Conservation (phyloP, 2,329 filamentous ascomycete genomes). For the Ophiocordyceps camponoti-leonardi region DNA sequence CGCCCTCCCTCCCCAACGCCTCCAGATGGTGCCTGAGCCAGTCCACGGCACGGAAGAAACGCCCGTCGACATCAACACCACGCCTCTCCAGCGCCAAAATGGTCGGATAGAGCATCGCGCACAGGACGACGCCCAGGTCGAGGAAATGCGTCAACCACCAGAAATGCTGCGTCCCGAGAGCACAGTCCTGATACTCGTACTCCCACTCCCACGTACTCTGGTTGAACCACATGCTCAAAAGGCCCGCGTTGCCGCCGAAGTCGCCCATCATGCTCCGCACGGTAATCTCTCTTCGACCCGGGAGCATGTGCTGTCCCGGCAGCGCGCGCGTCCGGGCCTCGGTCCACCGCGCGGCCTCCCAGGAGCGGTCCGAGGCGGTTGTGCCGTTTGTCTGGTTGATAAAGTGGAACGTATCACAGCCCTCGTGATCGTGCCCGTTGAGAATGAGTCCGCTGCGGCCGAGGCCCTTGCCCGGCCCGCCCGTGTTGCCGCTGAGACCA, state of each 20-base stretch:
- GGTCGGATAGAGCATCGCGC: slow-evolving; percentile 9
- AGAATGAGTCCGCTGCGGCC: slow-evolving; percentile 65
- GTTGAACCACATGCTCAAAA: slow-evolving; percentile 86
- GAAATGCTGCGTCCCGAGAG: slow-evolving; percentile 69
- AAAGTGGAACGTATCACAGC: slow-evolving; percentile 80
- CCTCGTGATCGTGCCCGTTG: slow-evolving; percentile 89
- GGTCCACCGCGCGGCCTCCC: slow-evolving; percentile 31
- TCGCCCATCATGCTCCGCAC: slow-evolving; percentile 98
- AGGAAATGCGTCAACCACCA: slow-evolving; percentile 86
- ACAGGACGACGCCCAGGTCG: slow-evolving; percentile 32
- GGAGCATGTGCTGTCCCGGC: slow-evolving; percentile 23
- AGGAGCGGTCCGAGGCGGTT: slow-evolving; percentile 21
- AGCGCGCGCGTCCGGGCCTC: slow-evolving; percentile 24
- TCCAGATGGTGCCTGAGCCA: slow-evolving; percentile 4
- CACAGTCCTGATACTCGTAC: slow-evolving; percentile 64
- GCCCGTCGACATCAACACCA: slow-evolving; percentile 18
- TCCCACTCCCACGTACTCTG: slow-evolving; percentile 54
- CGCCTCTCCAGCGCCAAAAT: slow-evolving; percentile 9
- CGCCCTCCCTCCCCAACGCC: slow-evolving; percentile 1
- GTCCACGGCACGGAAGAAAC: slow-evolving; percentile 6
- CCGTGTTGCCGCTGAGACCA: slow-evolving; percentile 49
- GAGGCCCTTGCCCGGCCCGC: slow-evolving; percentile 39
- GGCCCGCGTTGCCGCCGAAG: slow-evolving; percentile 78
- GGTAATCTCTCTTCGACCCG: slow-evolving; percentile 73
- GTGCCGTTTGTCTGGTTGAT: slow-evolving; percentile 42